Evolutionary conservation across 192 early-diverging fungal genomes (phyloP), one percentile per base, ranked within the genome.

Genomic region (Coemansia sp.): DNA sequence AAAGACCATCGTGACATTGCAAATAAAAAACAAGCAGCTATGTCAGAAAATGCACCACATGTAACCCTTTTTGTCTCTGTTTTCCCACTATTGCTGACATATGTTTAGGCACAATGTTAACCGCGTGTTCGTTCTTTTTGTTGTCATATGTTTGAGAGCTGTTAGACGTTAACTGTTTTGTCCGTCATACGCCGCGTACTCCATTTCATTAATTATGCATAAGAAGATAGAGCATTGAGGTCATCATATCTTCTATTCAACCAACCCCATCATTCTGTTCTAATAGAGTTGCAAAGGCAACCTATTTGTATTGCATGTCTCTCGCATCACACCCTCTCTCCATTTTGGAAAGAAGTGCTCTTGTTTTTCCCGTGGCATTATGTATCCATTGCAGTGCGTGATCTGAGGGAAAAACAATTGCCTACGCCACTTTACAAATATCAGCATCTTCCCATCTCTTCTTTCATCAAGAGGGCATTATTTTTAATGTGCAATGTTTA

Each of bases 31-130:
- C 32, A 32, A 32, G 32, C 32, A 32, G 4, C 32, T 32, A 41
- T 37, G 21, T 19, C 55, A 56, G 47, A 56, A 56, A 36, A 37
- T 52, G 51, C 51, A n/a, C 15, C 18, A 11, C 21, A 52, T 52
- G 19, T 26, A 3, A 9, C 6, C 16, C 57, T 39, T 59, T 37
- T 16, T 59, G n/a, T n/a, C 57, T 18, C 40, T 41, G 39, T 59
- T 59, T 26, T 40, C 42, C 60, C 51, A 15, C 22, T 45, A 60
- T 74, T 74, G 72, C 72, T 74, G 66, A 74, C 72, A 74, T 41
- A 52, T 64, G 68, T 74, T 74, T 74, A 74, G 72, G 72, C 72
- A 74, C 60, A 68, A 61, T 63, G 54, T 19, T 43, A 54, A 19
- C 66, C 72, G 68, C 72, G 59, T 74, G 72, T 18, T 21, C 41